Conservation (phyloP, 1,284 basidiomycete genomes). For the Quambalaria eucalypti region DNA sequence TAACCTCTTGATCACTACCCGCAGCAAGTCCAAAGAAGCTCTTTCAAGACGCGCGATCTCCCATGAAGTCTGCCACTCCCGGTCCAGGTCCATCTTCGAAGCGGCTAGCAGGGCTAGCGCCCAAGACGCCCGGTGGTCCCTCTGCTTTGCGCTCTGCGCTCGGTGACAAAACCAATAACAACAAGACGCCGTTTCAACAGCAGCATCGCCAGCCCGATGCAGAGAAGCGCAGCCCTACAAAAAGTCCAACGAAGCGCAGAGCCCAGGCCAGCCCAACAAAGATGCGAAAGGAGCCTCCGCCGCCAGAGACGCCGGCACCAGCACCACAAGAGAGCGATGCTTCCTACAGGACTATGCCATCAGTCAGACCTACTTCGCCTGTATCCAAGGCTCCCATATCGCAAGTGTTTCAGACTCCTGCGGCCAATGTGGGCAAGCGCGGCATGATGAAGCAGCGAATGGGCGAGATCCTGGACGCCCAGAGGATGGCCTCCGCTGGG, state of each 20-base stretch:
- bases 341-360: neutral
- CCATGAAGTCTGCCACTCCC: neutral
- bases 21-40: neutral
- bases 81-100: neutral
- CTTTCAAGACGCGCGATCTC: neutral
- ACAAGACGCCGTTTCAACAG: neutral
- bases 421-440: slow-evolving; percentile 30
- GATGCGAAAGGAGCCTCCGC: neutral
- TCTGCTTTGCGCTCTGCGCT: neutral
- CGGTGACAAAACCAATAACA: slow-evolving; percentile 1
- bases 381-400: too few relatives aligned
- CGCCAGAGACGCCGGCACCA: neutral
- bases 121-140: neutral
- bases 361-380: neutral
- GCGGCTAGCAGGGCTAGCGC: neutral
- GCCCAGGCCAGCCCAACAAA: neutral
- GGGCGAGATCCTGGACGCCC: slow-evolving; percentile 30
- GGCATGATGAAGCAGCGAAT: slow-evolving; percentile 37
- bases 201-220: neutral
- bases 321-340: neutral
- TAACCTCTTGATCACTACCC: neutral
- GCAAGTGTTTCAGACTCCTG: slow-evolving; percentile 17
- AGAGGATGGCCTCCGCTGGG: slow-evolving; percentile 11
- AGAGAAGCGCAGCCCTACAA: neutral
- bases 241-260: neutral